phyloP scores from a whole-genome alignment of 768 basidiomycete genomes.

The Rhodosporidiobolus sp. region DNA sequence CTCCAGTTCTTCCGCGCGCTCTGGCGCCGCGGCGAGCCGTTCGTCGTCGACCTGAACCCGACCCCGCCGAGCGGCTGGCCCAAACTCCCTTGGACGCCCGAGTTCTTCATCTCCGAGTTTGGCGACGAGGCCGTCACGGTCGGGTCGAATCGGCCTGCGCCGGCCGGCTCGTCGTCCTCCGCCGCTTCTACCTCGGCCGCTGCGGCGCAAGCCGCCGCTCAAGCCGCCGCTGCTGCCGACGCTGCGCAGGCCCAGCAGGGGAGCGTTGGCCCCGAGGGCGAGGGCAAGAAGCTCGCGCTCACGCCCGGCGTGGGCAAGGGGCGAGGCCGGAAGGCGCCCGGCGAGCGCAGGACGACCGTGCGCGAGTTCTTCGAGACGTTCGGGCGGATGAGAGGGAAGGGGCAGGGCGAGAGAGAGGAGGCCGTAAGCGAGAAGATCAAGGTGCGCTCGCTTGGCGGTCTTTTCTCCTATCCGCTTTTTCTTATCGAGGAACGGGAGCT shows the following conservation, averaged over 20 bases:
- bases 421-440: constrained; percentile 69
- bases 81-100: constrained; percentile 73
- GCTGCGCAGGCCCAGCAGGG: no score
- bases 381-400: constrained; percentile 59
- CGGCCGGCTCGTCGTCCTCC: constrained; percentile 61
- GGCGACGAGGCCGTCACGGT: constrained; percentile 65
- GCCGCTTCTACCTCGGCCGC: constrained; percentile 57
- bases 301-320: constrained; percentile 45
- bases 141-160: constrained; percentile 30
- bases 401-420: constrained; percentile 43
- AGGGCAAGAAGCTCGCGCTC: neutral
- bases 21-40: constrained; percentile 71
- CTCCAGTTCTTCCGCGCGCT: constrained; percentile 63
- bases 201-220: no score
- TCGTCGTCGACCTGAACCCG: constrained; percentile 61
- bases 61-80: neutral
- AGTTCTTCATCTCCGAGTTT: constrained; percentile 70
- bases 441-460: constrained; percentile 53
- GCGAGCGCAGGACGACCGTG: constrained; percentile 63
- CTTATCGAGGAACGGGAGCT: neutral
- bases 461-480: no score
- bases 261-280: no score
- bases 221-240: no score
- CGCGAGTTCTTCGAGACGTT: constrained; percentile 76
- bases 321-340: neutral